These are phyloP conservation scores for Bryopsis sp. DNA, from an alignment of 139 green algal species.

Conservation along the genomic window DNA sequence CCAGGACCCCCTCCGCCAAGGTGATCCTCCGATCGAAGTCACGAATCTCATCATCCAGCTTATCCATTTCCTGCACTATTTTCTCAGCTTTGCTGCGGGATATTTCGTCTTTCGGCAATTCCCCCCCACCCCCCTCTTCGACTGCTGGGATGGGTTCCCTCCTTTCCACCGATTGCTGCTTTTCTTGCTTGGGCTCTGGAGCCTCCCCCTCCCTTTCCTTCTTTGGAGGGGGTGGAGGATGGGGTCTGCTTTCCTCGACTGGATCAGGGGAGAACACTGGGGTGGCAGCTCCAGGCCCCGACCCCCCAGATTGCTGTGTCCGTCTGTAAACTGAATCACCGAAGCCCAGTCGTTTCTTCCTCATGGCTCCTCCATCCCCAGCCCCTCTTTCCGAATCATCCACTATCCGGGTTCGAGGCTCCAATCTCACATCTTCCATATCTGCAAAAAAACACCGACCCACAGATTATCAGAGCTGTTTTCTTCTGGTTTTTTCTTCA, in stretches of 20 bases:
- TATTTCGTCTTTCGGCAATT: too few species aligned
- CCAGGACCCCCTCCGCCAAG: too few species aligned
- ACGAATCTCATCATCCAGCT: not conserved
- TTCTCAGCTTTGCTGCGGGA: not conserved
- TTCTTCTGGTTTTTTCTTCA: too few species aligned
- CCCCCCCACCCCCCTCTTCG: too few species aligned
- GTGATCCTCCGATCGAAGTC: not conserved
- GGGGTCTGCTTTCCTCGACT: too few species aligned
- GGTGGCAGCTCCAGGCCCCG: not conserved
- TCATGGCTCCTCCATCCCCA: not conserved
- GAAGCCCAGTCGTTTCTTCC: not conserved
- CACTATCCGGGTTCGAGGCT: not conserved
- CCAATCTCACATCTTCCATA: not conserved
- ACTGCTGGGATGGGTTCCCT: too few species aligned
- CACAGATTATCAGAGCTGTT: too few species aligned
- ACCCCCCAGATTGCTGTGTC: not conserved
- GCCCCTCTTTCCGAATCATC: not conserved
- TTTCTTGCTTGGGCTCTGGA: not conserved
- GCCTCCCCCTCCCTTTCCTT: not conserved
- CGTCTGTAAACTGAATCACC: not conserved
- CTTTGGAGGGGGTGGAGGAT: too few species aligned
- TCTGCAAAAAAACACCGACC: too few species aligned
- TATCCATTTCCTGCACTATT: not conserved
- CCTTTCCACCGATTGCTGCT: too few species aligned
- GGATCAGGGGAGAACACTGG: not conserved